Base-by-base conservation (phyloP, 2,329 filamentous ascomycete genomes). In the Aspergillaceae sp. region DNA sequence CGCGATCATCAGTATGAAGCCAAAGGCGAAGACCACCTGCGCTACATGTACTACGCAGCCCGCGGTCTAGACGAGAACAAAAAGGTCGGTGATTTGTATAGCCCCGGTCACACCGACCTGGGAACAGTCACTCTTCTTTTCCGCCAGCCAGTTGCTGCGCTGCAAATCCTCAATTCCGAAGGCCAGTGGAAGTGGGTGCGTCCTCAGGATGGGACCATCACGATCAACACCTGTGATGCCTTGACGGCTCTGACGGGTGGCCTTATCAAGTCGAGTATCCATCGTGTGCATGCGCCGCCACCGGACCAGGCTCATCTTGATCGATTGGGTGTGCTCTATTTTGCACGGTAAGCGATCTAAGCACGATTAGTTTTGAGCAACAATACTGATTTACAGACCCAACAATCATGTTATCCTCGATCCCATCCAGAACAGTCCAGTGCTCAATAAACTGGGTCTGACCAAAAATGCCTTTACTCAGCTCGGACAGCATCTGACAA, bases 21-120 rank as follows among this genome's bases (percentile, higher is more conserved):
- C n/a, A 71, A 75, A 29, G 73, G 75, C 11, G 78, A 82, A 49
- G 77, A 78, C 27, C 78, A 82, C 47, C 68, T 82, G n/a, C 72
- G 80, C 2, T 82, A 81, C 58, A 82, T 82, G 77, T 69, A 75
- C 42, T 81, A 81, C 49, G 68, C 70, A 6, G 70, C 72, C 0
- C 74, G 77, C 33, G 70, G 65, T 0, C 57, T 67, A 0, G 70
- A 75, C n/a, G 71, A 76, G 27, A 73, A 73, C 47, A 68, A 66
- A 29, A 66, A 64, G 35, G 65, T 69, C 1, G 70, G 70, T 0
- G 61, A 64, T 19, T 62, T 77, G 0, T 74, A 74, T 51, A 65
- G 67, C 0, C 64, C 64, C 0, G 77, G 77, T 0, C 77, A 81
- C 53, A 80, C 77, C 0, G 78, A 82, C 49, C 61, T 80, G 0